These are phyloP conservation scores for Mycena galopus DNA, from an alignment of 768 basidiomycete species.

Conservation along the genomic window DNA sequence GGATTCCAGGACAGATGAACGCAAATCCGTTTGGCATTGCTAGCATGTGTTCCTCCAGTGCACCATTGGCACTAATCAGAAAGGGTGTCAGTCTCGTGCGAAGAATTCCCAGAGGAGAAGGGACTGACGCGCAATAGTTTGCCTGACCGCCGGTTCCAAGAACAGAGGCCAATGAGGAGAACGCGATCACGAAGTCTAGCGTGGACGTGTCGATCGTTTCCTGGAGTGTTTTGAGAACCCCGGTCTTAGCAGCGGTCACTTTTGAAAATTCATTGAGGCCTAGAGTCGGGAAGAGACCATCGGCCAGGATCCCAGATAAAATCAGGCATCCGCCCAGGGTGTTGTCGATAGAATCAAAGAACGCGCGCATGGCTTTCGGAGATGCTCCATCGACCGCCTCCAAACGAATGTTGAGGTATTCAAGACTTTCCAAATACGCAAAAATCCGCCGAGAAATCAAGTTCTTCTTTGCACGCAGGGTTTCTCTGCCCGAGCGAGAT, in stretches of 20 bases:
- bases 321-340: constrained; percentile 50
- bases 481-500: constrained; percentile 48
- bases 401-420: constrained; percentile 44
- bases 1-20: constrained; percentile 48
- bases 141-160: too few relatives aligned
- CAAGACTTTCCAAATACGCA: constrained; percentile 43
- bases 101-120: too few relatives aligned
- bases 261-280: constrained; percentile 44
- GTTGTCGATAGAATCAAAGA: constrained; percentile 39
- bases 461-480: constrained; percentile 39
- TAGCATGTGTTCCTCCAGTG: constrained; percentile 43
- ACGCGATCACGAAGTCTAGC: constrained; percentile 52
- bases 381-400: constrained; percentile 48
- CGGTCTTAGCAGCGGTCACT: constrained; percentile 46
- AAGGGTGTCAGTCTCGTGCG: too few relatives aligned
- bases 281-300: constrained; percentile 48
- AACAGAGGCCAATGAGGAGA: constrained; percentile 15
- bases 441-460: constrained; percentile 42
- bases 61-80: constrained; percentile 46
- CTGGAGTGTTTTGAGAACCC: constrained; percentile 45
- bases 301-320: constrained; percentile 47
- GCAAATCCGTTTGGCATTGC: constrained; percentile 47
- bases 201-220: constrained; percentile 39
- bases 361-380: constrained; percentile 28
- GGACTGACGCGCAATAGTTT: too few relatives aligned